Evolutionary conservation across 1,284 basidiomycete species (phyloP).

Genomic region (Dichomitus squalens): DNA sequence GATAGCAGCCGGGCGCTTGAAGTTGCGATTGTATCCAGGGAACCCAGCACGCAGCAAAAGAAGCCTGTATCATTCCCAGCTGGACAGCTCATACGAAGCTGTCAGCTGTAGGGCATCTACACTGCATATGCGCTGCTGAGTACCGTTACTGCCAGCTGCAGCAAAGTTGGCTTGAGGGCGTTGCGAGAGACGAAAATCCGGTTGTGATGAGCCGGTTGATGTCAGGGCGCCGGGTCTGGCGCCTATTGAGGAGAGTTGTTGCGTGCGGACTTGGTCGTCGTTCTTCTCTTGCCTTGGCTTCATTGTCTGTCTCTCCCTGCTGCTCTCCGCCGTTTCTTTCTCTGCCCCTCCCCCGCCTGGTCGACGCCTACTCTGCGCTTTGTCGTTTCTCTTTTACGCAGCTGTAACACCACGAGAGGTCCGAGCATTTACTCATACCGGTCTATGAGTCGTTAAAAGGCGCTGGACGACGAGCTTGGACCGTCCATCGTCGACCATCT

Average conservation of each 20-base stretch:
- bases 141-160: no score
- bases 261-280: constrained; percentile 3
- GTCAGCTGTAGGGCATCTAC: no score
- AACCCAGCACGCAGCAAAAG: no score
- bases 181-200: neutral
- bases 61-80: neutral
- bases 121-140: no score
- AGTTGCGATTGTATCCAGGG: no score
- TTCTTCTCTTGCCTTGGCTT: constrained; percentile 15
- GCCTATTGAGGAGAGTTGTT: constrained; percentile 3
- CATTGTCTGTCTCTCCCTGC: constrained; percentile 6
- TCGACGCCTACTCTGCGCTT: constrained; percentile 7
- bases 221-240: neutral
- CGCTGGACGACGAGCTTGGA: constrained; percentile 20
- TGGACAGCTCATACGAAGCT: no score
- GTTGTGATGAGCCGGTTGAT: neutral
- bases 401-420: constrained; percentile 1
- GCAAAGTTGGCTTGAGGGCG: no score
- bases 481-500: constrained; percentile 4
- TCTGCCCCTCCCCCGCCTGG: constrained; percentile 3
- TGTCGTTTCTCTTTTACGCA: constrained; percentile 3
- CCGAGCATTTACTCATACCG: constrained; percentile 18
- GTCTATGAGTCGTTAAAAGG: constrained; percentile 22
- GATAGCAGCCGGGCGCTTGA: no score
- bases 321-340: constrained; percentile 15